Base-by-base conservation (phyloP, 2,329 filamentous ascomycete genomes). In the Fusarium camptoceras region DNA sequence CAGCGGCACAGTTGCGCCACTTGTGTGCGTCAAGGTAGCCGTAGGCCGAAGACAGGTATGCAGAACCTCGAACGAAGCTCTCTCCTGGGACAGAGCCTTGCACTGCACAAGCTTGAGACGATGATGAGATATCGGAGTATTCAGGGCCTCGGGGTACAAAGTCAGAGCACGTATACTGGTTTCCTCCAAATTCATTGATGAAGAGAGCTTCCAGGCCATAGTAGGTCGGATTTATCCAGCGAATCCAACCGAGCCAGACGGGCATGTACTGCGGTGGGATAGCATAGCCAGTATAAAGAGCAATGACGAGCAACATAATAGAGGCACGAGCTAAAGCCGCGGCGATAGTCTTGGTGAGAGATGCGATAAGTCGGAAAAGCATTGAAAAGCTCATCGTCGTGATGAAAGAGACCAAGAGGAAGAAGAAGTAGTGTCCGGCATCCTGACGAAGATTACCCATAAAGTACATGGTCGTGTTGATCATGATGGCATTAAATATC, bases 161-260 rank as follows among this genome's bases (percentile, higher is more conserved):
- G 4, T 50, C 73, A 1, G 83, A 81, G 66, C 88, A 90, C 1
- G 78, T 73, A 42, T 86, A 87, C 5, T 79, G 71, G 12, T 79
- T 80, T 9, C 82, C 81, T 25, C 82, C 79, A 48, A 88, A 87
- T 68, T 92, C 90, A 73, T 91, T 92, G 60, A 87, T 81, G 84
- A 89, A 87, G 11, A 91, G 79, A 5, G 84, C 82, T 68, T 92
- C 89, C 69, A 91, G 91, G 0, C 84, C 88, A 66, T 91, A 91
- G 10, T 83, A 86, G 14, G 91, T 85, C 3, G 89, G 76, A 55
- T 87, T 88, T 57, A 91, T 87, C 90, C 89, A 92, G 42, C 87
- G 81, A 25, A 87, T 85, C 88, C 89, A 92, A 4, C 86, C 86
- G 18, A 87, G 42, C 75, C 75, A 75, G 18, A 41, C 30, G 0